Percentiles rank a stretch among this genome's conserved stretches.
Conservation (phyloP, 352 stramenopile genomes). For the Phytophthora multivora region DNA sequence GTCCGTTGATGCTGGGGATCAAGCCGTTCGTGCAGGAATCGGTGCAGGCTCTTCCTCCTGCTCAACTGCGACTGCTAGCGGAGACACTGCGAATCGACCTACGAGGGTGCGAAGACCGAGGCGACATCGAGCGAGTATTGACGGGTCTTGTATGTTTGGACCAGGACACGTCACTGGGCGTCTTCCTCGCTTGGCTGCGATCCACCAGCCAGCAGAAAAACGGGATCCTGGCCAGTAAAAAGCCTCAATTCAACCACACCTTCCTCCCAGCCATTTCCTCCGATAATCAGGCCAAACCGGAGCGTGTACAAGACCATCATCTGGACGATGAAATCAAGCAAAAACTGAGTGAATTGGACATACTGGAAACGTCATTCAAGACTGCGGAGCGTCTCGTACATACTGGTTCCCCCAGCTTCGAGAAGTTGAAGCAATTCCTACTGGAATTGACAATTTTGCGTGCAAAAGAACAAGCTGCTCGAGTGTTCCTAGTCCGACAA, state of each 20-base stretch:
- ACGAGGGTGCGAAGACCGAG: conserved; percentile 57
- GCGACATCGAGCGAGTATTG: conserved; percentile 65
- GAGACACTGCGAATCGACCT: conserved; percentile 71
- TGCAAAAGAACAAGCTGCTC: conserved; percentile 61
- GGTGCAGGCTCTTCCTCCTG: conserved; percentile 51
- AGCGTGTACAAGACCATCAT: conserved; percentile 56
- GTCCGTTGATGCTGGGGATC: conserved; percentile 50
- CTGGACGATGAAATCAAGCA: conserved; percentile 58
- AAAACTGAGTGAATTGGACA: conserved; percentile 45
- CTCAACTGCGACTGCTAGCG: conserved; percentile 50
- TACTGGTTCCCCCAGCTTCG: conserved; percentile 60
- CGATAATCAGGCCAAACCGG: conserved; percentile 12
- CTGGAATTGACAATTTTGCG: conserved; percentile 62
- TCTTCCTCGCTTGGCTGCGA: conserved; percentile 73
- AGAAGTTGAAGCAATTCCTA: conserved; percentile 81
- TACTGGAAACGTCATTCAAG: conserved; percentile 68
- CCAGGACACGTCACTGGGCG: conserved; percentile 71
- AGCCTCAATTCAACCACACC: conserved; percentile 58
- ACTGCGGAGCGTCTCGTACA: conserved; percentile 59
- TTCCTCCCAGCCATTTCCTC: conserved; percentile 61
- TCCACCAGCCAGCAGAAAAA: conserved; percentile 28
- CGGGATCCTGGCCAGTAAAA: conserved; percentile 30
- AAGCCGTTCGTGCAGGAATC: conserved; percentile 74
- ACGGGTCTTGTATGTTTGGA: conserved; percentile 71
- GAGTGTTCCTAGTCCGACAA: conserved; percentile 60